These are phyloP conservation scores for Hericium alpestre DNA, from an alignment of 768 basidiomycete genomes.

Conservation along the genomic window DNA sequence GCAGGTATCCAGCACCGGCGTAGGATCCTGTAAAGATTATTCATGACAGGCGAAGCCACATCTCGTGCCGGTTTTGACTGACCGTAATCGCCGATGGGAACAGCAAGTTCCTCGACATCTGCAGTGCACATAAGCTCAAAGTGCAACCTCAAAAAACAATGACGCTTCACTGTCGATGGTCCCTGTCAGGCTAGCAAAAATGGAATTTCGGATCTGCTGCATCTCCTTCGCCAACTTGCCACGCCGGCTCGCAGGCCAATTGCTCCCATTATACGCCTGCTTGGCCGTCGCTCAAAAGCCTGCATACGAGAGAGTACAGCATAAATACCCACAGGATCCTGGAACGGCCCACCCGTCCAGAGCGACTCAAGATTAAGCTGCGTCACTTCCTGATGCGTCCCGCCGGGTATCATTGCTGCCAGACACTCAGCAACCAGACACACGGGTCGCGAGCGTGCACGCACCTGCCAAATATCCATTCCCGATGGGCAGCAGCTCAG, in stretches of 20 bases:
- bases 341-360: slow-evolving; percentile 68
- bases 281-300: background rate
- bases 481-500: slow-evolving; percentile 57
- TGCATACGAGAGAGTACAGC: background rate
- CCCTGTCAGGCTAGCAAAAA: slow-evolving; percentile 50
- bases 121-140: background rate
- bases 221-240: slow-evolving; percentile 36
- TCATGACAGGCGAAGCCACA: background rate
- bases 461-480: slow-evolving; percentile 63
- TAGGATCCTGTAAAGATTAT: slow-evolving; percentile 44
- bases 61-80: slow-evolving; percentile 2
- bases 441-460: slow-evolving; percentile 2
- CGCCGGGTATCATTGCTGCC: slow-evolving; percentile 57
- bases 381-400: slow-evolving; percentile 44
- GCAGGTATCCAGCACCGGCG: slow-evolving; percentile 50
- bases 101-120: slow-evolving; percentile 47
- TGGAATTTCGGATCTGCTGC: slow-evolving; percentile 40
- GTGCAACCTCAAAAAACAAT: background rate
- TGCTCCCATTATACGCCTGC: slow-evolving; percentile 64
- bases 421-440: background rate
- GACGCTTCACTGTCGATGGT: slow-evolving; percentile 41
- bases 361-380: slow-evolving; percentile 70
- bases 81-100: slow-evolving; percentile 55
- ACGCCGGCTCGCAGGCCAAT: slow-evolving; percentile 38
- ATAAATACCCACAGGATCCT: slow-evolving; percentile 38